Evolutionary conservation across 352 stramenopile genomes (phyloP).

Genomic region (Nothophytophthora sp.): DNA sequence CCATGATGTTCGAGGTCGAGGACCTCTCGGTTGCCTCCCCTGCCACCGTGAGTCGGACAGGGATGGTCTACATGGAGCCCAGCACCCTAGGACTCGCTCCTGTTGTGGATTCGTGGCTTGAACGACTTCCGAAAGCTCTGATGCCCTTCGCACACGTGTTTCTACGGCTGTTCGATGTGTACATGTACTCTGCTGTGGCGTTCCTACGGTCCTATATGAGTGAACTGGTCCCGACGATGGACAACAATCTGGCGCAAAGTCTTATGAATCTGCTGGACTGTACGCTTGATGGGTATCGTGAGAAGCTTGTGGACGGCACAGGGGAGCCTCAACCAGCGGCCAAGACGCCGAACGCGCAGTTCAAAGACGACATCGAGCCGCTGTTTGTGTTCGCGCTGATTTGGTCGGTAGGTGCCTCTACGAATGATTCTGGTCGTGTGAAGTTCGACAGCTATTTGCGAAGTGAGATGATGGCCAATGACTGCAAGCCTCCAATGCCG

Average conservation of each 20-base stretch:
- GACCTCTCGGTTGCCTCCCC: constrained; percentile 94
- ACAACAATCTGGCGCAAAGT: constrained; percentile 92
- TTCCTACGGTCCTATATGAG: constrained; percentile 88
- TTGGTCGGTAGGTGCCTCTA: constrained; percentile 93
- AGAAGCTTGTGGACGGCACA: constrained; percentile 44
- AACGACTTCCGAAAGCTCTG: constrained; percentile 51
- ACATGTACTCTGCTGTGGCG: constrained; percentile 85
- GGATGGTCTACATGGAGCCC: constrained; percentile 97
- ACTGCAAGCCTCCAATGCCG: constrained; percentile 60
- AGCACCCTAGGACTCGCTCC: constrained; percentile 88
- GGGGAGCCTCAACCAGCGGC: constrained; percentile 44
- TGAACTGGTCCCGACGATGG: constrained; percentile 92
- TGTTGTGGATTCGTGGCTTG: constrained; percentile 91
- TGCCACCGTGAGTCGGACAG: constrained; percentile 93
- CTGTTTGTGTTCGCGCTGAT: constrained; percentile 94
- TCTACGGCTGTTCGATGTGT: constrained; percentile 88
- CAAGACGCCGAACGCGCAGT: constrained; percentile 44
- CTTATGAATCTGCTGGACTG: constrained; percentile 94
- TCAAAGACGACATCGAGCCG: constrained; percentile 78
- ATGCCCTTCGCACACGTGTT: constrained; percentile 37
- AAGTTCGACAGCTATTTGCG: constrained; percentile 92
- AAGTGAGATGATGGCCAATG: constrained; percentile 76
- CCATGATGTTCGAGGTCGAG: constrained; percentile 98
- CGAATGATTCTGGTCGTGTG: constrained; percentile 81
- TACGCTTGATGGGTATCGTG: constrained; percentile 72